A percentile compares a stretch with the other conserved stretches of the same genome.
These are phyloP conservation scores for Lepidium africanum DNA, from an alignment of 345 rosid species.

Conservation along the genomic window DNA sequence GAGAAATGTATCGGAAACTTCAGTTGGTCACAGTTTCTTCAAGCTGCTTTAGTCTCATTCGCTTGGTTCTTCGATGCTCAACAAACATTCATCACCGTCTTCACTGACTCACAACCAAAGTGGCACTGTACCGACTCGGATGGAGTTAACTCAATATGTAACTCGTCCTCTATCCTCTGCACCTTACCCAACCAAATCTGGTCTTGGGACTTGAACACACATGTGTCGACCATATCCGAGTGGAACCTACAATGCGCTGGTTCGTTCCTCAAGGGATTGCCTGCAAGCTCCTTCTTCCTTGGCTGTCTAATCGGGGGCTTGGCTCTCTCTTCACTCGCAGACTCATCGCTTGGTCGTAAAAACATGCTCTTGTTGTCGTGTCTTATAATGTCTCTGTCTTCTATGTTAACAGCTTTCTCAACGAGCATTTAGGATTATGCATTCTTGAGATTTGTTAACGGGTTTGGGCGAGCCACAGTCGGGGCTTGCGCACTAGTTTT, in stretches of 20 bases:
- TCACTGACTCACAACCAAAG: slow-evolving; percentile 46
- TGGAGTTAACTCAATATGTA: slow-evolving; percentile 16
- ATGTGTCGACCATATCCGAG: slow-evolving; percentile 40
- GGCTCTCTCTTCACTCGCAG: slow-evolving; percentile 42
- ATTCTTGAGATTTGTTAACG: slow-evolving; percentile 35
- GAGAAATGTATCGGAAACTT: slow-evolving; percentile 42
- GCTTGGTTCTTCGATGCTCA: slow-evolving; percentile 56
- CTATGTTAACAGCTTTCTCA: slow-evolving; percentile 31
- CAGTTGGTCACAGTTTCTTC: slow-evolving; percentile 38
- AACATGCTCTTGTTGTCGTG: slow-evolving; percentile 45
- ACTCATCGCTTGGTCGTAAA: slow-evolving; percentile 55
- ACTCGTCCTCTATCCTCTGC: slow-evolving; percentile 28
- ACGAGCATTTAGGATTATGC: slow-evolving; percentile 40
- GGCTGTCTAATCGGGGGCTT: slow-evolving; percentile 53
- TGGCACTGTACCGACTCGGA: slow-evolving; percentile 40
- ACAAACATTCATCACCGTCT: slow-evolving; percentile 55
- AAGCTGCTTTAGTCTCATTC: slow-evolving; percentile 46
- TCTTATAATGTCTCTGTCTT: slow-evolving; percentile 37
- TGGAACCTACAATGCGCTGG: slow-evolving; percentile 49
- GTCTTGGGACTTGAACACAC: slow-evolving; percentile 40
- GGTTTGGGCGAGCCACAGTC: slow-evolving; percentile 41
- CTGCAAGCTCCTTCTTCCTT: slow-evolving; percentile 50
- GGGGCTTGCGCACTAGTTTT: slow-evolving; percentile 43
- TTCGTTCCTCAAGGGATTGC: slow-evolving; percentile 39
- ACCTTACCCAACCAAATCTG: slow-evolving; percentile 30